phyloP scores from a whole-genome alignment of 805 yeast genomes.

The Saccharomycopsis babjevae region DNA sequence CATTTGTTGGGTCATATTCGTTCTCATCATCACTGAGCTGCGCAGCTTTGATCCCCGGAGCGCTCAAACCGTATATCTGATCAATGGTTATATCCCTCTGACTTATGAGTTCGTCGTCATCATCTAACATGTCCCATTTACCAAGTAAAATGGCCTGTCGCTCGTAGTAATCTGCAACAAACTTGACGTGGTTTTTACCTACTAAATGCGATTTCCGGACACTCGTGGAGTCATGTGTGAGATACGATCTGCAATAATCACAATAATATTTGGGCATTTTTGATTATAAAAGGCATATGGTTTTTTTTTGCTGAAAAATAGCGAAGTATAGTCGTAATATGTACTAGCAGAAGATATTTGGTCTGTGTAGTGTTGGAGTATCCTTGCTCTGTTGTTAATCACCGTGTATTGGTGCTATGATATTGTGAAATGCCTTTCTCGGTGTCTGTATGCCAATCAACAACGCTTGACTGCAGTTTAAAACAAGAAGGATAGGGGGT shows the following conservation, averaged over 20 bases:
- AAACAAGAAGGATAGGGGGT: no score
- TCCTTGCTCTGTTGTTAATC: no score
- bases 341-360: background rate
- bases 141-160: constrained; percentile 20
- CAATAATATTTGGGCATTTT: constrained; percentile 67
- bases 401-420: no score
- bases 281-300: no score
- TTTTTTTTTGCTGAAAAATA: no score
- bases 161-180: constrained; percentile 69
- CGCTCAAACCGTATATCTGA: background rate
- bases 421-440: no score
- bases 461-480: no score
- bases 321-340: background rate
- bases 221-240: constrained; percentile 83
- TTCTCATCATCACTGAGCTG: background rate
- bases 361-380: no score
- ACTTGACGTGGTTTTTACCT: constrained; percentile 67
- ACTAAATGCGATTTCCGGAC: constrained; percentile 71
- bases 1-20: background rate
- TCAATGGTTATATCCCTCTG: constrained; percentile 25
- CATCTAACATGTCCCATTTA: constrained; percentile 24
- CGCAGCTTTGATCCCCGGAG: background rate
- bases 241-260: constrained; percentile 71
- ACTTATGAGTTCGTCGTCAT: constrained; percentile 26
- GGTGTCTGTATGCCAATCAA: no score